phyloP scores from a whole-genome alignment of 2,329 filamentous ascomycete species.

The Sclerotinia subarctica region DNA sequence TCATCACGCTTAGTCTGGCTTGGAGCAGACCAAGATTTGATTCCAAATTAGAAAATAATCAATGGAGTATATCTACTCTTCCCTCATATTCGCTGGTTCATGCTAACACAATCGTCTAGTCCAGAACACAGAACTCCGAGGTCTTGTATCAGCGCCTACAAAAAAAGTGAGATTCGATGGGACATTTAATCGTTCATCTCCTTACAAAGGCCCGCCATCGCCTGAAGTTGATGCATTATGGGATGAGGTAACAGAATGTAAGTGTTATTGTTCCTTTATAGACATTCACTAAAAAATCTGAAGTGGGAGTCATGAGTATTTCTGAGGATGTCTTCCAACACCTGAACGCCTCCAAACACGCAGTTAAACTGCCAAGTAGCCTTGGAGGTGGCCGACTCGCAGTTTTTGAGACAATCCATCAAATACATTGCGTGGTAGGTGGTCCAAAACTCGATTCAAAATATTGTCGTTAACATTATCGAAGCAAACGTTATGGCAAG shows the following conservation, averaged over 20 bases:
- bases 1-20: too few relatives aligned
- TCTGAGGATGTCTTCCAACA: not conserved
- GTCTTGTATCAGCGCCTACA: too few relatives aligned
- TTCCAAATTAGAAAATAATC: too few relatives aligned
- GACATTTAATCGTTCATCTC: not conserved
- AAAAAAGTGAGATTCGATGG: not conserved
- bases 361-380: not conserved
- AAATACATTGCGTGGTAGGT: slow-evolving; percentile 14
- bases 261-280: too few relatives aligned
- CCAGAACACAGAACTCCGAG: too few relatives aligned
- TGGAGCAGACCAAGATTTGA: too few relatives aligned
- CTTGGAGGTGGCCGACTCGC: not conserved
- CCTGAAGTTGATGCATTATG: not conserved
- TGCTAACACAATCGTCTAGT: too few relatives aligned
- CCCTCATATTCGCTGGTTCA: too few relatives aligned
- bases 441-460: not conserved
- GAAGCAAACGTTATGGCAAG: not conserved
- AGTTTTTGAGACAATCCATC: not conserved
- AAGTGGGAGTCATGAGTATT: slow-evolving; percentile 2
- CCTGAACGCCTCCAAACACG: not conserved
- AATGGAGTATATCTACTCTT: too few relatives aligned
- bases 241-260: slow-evolving; percentile 6
- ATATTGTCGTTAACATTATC: not conserved
- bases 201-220: slow-evolving; percentile 1
- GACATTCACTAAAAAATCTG: not conserved